phyloP scores from a whole-genome alignment of 1,284 basidiomycete species.

The Exobasidium rhododendri region DNA sequence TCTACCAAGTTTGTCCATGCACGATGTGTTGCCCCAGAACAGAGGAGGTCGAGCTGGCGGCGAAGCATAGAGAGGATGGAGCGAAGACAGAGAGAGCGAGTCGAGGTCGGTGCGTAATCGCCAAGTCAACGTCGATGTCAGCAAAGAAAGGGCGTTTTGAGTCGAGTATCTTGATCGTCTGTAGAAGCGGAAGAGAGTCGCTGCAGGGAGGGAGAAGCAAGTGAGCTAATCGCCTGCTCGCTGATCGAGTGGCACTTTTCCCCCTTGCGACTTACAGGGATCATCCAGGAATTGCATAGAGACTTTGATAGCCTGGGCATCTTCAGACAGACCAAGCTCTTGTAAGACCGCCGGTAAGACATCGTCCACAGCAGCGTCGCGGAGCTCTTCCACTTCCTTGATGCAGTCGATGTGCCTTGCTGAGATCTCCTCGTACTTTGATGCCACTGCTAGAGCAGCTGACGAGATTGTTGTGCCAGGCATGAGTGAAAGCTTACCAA shows the following conservation, averaged over 20 bases:
- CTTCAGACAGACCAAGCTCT: constrained; percentile 15
- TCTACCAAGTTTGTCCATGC: constrained; percentile 42
- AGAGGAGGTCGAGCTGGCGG: constrained; percentile 40
- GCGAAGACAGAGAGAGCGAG: constrained; percentile 26
- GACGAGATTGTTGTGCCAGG: constrained; percentile 3
- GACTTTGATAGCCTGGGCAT: constrained; percentile 5
- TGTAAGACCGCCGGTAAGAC: constrained; percentile 22
- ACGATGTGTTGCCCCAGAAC: constrained; percentile 44
- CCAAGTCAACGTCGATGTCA: constrained; percentile 37
- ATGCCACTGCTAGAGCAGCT: constrained; percentile 21
- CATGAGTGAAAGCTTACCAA: too few relatives aligned
- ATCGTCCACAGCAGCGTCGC: constrained; percentile 21
- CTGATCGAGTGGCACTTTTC: too few relatives aligned
- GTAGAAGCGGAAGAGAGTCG: constrained; percentile 44
- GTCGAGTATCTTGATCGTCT: constrained; percentile 31
- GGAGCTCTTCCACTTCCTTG: constrained; percentile 17
- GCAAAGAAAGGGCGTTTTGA: constrained; percentile 26
- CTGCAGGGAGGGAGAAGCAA: constrained; percentile 8
- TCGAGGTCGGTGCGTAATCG: constrained; percentile 44
- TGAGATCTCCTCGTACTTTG: constrained; percentile 33
- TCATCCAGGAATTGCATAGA: constrained; percentile 10
- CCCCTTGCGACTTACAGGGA: constrained; percentile 18
- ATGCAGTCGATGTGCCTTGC: constrained; percentile 19
- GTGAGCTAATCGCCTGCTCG: background rate
- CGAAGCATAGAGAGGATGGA: constrained; percentile 45